Evolutionary conservation across 2,329 filamentous ascomycete genomes (phyloP).

Genomic region (Hypocreales sp.): DNA sequence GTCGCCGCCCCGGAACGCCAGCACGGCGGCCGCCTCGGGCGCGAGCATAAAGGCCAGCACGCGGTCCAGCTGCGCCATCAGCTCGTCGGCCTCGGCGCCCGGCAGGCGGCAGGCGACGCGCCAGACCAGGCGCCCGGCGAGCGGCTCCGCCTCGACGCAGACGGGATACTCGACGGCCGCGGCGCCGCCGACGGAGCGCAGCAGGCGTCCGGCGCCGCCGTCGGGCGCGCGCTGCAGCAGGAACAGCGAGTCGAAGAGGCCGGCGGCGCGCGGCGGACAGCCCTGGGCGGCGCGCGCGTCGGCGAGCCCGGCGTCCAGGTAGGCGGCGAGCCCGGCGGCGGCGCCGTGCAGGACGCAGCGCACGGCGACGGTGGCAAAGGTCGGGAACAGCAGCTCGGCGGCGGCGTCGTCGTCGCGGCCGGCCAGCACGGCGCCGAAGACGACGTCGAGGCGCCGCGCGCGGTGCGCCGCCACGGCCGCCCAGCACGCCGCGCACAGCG

Average conservation of each 20-base stretch:
- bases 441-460: slow-evolving; percentile 52
- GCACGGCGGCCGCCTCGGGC: slow-evolving; percentile 28
- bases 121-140: slow-evolving; percentile 44
- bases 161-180: slow-evolving; percentile 69
- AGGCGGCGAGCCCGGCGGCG: slow-evolving; percentile 45
- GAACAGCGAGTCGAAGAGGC: slow-evolving; percentile 40
- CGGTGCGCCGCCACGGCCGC: slow-evolving; percentile 51
- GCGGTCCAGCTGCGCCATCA: slow-evolving; percentile 45
- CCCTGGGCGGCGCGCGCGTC: slow-evolving; percentile 58
- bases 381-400: slow-evolving; percentile 62
- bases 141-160: slow-evolving; percentile 64
- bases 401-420: slow-evolving; percentile 63
- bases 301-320: slow-evolving; percentile 56
- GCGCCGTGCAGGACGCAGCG: slow-evolving; percentile 59
- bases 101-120: slow-evolving; percentile 54
- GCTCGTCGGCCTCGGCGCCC: slow-evolving; percentile 21
- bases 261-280: slow-evolving; percentile 57
- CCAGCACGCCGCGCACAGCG: slow-evolving; percentile 64
- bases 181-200: slow-evolving; percentile 45
- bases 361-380: slow-evolving; percentile 80
- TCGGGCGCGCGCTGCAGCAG: slow-evolving; percentile 29
- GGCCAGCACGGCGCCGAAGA: slow-evolving; percentile 71
- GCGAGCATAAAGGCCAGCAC: slow-evolving; percentile 41
- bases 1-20: slow-evolving; percentile 33
- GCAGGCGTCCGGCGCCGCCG: slow-evolving; percentile 20